phyloP scores from a whole-genome alignment of 306 rosid genomes.

The Sechiopsis laciniata region DNA sequence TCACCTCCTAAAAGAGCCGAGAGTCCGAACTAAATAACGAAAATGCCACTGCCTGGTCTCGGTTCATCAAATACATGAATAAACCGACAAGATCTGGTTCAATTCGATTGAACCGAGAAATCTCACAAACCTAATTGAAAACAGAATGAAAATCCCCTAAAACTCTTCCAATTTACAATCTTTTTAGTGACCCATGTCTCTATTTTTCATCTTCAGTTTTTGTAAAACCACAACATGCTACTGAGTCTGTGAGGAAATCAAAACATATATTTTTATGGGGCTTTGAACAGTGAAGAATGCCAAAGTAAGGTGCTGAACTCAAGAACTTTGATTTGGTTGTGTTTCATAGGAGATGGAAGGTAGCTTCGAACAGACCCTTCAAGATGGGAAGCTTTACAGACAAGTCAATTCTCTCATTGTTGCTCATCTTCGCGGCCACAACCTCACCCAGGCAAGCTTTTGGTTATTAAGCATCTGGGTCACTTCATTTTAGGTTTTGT shows the following conservation, averaged over 20 bases:
- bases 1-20: too few relatives aligned
- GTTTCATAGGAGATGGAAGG: slow-evolving; percentile 42
- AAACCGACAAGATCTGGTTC: too few relatives aligned
- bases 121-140: background rate
- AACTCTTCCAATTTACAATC: background rate
- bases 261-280: background rate
- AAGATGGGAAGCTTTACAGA: slow-evolving; percentile 66
- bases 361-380: slow-evolving; percentile 48
- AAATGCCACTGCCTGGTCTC: background rate
- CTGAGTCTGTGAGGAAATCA: background rate
- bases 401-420: slow-evolving; percentile 74
- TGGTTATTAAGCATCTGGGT: slow-evolving; percentile 3
- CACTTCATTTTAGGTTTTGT: slow-evolving; percentile 3
- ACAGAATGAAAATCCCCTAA: too few relatives aligned
- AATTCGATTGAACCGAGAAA: background rate
- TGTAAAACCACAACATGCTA: background rate
- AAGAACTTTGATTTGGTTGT: background rate
- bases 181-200: background rate
- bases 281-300: background rate
- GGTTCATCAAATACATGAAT: background rate
- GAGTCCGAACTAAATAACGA: background rate
- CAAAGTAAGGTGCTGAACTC: background rate
- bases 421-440: slow-evolving; percentile 74
- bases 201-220: background rate
- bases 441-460: slow-evolving; percentile 58